These are phyloP conservation scores for Salix brachista DNA, from an alignment of 345 rosid species.

Conservation along the genomic window DNA sequence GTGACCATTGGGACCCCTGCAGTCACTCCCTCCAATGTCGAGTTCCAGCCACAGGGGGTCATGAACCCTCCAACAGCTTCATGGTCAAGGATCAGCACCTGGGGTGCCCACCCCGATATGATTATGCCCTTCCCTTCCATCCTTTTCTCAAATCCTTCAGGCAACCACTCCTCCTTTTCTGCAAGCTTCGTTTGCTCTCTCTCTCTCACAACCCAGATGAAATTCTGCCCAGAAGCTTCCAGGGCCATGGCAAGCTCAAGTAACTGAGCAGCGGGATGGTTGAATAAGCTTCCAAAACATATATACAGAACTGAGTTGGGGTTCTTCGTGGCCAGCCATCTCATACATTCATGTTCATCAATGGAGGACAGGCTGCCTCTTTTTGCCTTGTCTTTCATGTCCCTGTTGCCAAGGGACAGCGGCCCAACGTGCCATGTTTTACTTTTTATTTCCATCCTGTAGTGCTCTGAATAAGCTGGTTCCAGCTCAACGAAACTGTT, in stretches of 20 bases:
- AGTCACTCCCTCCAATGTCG: slow-evolving; percentile 41
- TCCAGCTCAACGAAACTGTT: slow-evolving; percentile 12
- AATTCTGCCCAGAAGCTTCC: not conserved
- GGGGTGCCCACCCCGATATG: slow-evolving; percentile 61
- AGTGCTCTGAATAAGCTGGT: slow-evolving; percentile 4
- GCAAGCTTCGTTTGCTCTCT: not conserved
- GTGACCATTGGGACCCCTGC: slow-evolving; percentile 40
- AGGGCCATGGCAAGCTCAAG: not conserved
- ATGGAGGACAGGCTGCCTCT: not conserved
- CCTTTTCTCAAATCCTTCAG: slow-evolving; percentile 13
- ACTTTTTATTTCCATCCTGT: not conserved
- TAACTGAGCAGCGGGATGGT: not conserved
- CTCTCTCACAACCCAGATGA: slow-evolving; percentile 5
- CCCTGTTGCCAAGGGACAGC: slow-evolving; percentile 1
- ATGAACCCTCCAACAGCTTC: slow-evolving; percentile 49
- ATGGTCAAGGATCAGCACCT: slow-evolving; percentile 56
- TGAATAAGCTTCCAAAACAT: not conserved
- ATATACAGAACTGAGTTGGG: slow-evolving; percentile 1
- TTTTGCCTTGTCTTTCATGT: not conserved
- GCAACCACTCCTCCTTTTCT: slow-evolving; percentile 4
- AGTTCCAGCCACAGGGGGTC: slow-evolving; percentile 65
- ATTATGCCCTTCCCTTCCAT: slow-evolving; percentile 34
- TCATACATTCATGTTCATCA: not conserved
- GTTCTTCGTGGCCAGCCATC: slow-evolving; percentile 1
- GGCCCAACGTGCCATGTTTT: slow-evolving; percentile 13